Base-by-base conservation (phyloP, 257 asterid genomes). In the Phtheirospermum japonicum region DNA sequence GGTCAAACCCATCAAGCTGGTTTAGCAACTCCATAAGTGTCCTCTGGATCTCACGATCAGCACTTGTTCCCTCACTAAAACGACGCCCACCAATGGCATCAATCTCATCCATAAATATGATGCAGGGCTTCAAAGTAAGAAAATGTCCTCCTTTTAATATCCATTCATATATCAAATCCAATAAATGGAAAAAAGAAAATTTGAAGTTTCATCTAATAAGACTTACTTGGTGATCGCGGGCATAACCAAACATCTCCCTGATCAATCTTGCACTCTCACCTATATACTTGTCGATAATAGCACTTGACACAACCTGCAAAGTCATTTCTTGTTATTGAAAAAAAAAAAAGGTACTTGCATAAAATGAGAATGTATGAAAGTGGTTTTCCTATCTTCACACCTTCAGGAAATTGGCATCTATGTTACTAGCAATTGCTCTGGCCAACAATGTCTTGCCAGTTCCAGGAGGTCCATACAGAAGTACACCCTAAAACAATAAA, bases 401-500 rank as follows among this genome's bases (percentile, higher is more conserved):
- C 94, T 92, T 92, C 16, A 92, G 80, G 85, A 92, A 92, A 75
- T 89, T 92, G 65, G 99, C 97, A 64, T 92, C 99, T 63, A 92
- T 92, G 66, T 89, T 92, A 76, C 99, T 92, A 53, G 97, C 99
- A 62, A 92, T 92, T 42, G 99, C 99, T 76, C 97, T 77, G 76
- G 97, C 99, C 75, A 92, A 67, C 79, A 92, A 72, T 64, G 99
- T 92, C 85, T 92, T 92, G 66, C 99, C 99, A 52, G 99, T 92
- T 71, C 97, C 99, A 54, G 99, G 99, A 59, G 99, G 97, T n/a
- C 99, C 99, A 61, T 92, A 92, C 8, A 92, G 95, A 69, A 89
- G 97, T 54, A 92, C 97, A 61, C 99, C 98, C 97, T 92, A 72
- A 66, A 71, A 71, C 18, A 73, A 66, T 17, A 48, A 56, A 64